A percentile compares a stretch with the other conserved stretches of the same genome.
These are phyloP conservation scores for Phragmites australis DNA, from an alignment of 176 grass and related monocot species.

Conservation along the genomic window DNA sequence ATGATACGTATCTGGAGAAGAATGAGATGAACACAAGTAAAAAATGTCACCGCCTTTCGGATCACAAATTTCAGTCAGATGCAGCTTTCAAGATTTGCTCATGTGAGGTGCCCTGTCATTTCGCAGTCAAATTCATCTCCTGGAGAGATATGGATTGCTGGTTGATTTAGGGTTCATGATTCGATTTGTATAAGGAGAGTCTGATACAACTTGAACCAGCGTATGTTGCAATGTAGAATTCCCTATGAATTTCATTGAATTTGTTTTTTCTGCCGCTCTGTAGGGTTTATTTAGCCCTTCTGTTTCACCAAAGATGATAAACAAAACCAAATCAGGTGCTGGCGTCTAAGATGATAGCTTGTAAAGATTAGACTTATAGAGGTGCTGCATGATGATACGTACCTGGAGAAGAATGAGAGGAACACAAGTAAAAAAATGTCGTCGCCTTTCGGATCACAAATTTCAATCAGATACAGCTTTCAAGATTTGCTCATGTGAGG, in stretches of 20 bases:
- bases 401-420: background rate
- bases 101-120: background rate
- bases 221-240: slow-evolving; percentile 20
- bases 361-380: no score
- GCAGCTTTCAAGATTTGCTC: background rate
- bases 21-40: background rate
- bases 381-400: no score
- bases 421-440: background rate
- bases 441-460: background rate
- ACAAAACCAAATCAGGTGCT: background rate
- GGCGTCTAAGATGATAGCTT: background rate
- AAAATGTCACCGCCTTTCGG: background rate
- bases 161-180: background rate
- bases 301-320: background rate
- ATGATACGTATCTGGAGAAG: background rate
- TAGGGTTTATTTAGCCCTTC: background rate
- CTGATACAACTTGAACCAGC: background rate
- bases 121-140: background rate
- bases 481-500: background rate
- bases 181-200: slow-evolving; percentile 23
- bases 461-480: background rate
- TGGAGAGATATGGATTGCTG: background rate
- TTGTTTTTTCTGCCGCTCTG: no score
- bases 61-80: background rate
- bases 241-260: slow-evolving; percentile 10